A percentile compares a stretch with the other conserved stretches of the same genome.
phyloP scores from a whole-genome alignment of 805 yeast genomes.

The Metahyphopichia silvanorum region DNA sequence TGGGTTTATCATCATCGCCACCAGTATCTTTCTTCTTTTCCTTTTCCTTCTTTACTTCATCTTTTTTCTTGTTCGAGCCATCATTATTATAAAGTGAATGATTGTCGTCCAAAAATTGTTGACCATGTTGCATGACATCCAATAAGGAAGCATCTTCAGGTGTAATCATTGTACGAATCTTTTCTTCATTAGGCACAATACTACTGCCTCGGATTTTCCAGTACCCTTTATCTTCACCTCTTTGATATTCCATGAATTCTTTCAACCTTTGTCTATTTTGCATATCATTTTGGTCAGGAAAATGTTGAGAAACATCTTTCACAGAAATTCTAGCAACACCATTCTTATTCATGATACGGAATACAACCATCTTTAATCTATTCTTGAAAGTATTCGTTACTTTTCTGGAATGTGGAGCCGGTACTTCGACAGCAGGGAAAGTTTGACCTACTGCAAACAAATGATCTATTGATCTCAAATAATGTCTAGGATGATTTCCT shows the following conservation, averaged over 20 bases:
- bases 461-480: conserved; percentile 63
- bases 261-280: conserved; percentile 93
- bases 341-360: conserved; percentile 73
- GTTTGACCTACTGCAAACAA: conserved; percentile 88
- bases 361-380: conserved; percentile 90
- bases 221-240: conserved; percentile 92
- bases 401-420: conserved; percentile 96
- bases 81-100: conserved; percentile 49
- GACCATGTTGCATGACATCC: conserved; percentile 94
- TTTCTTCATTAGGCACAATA: conserved; percentile 70
- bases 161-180: conserved; percentile 73
- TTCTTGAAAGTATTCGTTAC: conserved; percentile 92
- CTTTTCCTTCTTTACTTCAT: conserved; percentile 15
- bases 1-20: conserved; percentile 13
- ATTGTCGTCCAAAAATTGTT: conserved; percentile 79
- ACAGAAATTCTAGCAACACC: conserved; percentile 75
- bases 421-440: conserved; percentile 90
- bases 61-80: conserved; percentile 25
- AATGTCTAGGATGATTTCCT: conserved; percentile 69
- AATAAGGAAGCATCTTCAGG: conserved; percentile 89
- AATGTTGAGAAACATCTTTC: conserved; percentile 84
- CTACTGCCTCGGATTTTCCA: conserved; percentile 77
- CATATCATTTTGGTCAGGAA: conserved; percentile 97
- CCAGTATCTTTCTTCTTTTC: conserved; percentile 19
- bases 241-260: conserved; percentile 96